Evolutionary conservation across 495 filamentous ascomycete species (phyloP), one percentile per base, ranked within the genome.

Genomic region (Trichoderma gamsii): DNA sequence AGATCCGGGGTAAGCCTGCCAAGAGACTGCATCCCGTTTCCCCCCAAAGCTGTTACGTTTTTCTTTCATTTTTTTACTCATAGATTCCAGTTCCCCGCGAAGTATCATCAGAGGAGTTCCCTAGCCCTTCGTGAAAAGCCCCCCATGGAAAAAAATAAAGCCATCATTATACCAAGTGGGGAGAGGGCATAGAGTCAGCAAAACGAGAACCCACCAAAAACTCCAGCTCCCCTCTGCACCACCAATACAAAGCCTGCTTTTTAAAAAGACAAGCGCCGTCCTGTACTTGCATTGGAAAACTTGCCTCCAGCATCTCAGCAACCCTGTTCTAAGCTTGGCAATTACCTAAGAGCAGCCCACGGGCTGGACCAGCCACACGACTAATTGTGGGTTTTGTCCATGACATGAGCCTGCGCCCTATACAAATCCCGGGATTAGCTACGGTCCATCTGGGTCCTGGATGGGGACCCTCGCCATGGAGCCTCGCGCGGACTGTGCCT

Each of bases 131-230:
- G 21, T 29, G 0, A 29, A 29, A 52, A 52, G 5, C 49, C 15
- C 18, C 16, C 18, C 16, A n/a, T 23, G 15, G n/a, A 44, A 16
- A 52, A 32, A 12, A 61, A 29, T 56, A n/a, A 7, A 25, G 51
- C n/a, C 51, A 56, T 56, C 51, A 21, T n/a, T n/a, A 56, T 23
- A 25, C 51, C 56, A 61, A 61, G 56, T 61, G 56, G 56, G 25
- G 56, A 13, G 25, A 13, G 25, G 27, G 27, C 8, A 16, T 11
- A 13, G 9, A 61, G 16, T 27, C 56, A 52, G 18, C 1, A 61
- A 56, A 56, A 16, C 3, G 18, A 4, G 27, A 56, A 56, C 51
- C 56, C 56, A 61, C 56, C 56, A 32, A 23, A 23, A 52, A 61
- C 56, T 61, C n/a, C n/a, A 23, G n/a, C 46, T 52, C 49, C 29